Evolutionary conservation across 192 early-diverging fungal genomes (phyloP).

Genomic region (Coemansia sp.): DNA sequence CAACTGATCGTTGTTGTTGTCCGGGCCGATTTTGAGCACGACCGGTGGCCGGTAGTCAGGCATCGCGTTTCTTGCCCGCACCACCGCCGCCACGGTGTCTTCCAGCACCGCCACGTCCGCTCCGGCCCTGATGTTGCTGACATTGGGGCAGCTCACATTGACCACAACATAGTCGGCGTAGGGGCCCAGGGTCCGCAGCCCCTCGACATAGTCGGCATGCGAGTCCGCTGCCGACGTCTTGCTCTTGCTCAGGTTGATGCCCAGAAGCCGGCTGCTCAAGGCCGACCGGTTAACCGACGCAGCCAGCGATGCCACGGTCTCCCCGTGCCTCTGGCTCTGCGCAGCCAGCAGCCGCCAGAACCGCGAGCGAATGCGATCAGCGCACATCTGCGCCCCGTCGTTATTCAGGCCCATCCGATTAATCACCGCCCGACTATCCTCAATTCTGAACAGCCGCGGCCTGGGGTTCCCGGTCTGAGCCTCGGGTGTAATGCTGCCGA

Average conservation of each 20-base stretch:
- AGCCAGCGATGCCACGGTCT: conserved; percentile 49
- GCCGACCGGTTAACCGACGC: conserved; percentile 58
- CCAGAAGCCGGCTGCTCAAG: conserved; percentile 60
- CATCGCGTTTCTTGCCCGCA: conserved; percentile 52
- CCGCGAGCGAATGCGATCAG: conserved; percentile 65
- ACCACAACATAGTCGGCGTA: conserved; percentile 88
- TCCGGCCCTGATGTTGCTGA: conserved; percentile 72
- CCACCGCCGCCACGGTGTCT: conserved; percentile 65
- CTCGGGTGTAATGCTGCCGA: conserved; percentile 82
- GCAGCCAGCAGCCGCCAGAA: conserved; percentile 62
- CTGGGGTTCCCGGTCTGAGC: conserved; percentile 85
- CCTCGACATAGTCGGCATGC: conserved; percentile 77
- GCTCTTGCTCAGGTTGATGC: conserved; percentile 89
- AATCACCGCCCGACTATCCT: conserved; percentile 70
- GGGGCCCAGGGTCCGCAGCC: conserved; percentile 66
- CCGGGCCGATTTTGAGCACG: conserved; percentile 89
- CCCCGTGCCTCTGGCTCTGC: conserved; percentile 51
- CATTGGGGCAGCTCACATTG: conserved; percentile 88
- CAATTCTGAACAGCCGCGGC: conserved; percentile 82
- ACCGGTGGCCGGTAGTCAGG: conserved; percentile 63
- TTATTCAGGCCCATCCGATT: conserved; percentile 92
- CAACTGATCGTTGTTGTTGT: conserved; percentile 70
- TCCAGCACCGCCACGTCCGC: conserved; percentile 72
- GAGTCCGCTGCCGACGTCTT: conserved; percentile 68
- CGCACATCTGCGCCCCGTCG: conserved; percentile 66